Base-by-base conservation (phyloP, 2,329 filamentous ascomycete genomes). In the Thyridium curvatum region DNA sequence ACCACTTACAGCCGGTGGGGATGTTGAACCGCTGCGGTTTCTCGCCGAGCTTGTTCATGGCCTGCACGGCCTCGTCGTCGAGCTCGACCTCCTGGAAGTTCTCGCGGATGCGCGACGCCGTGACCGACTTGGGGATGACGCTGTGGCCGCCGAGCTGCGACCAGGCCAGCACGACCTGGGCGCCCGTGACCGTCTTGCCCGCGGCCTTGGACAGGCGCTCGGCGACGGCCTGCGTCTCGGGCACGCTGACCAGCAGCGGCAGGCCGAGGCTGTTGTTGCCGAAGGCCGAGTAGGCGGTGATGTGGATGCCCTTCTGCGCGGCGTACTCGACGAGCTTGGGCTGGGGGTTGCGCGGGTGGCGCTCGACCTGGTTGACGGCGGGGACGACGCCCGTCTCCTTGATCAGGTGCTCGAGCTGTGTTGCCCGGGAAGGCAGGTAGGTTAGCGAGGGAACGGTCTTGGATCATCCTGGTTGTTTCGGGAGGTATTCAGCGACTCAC, bases 71-170 rank as follows among this genome's bases (percentile, higher is more conserved):
- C 14, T 37, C 39, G 4, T 21, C 39, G 18, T 30, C 39, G 10
- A 41, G 39, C 52, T 85, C 72, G 36, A 80, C 69, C 59, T 84
- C 73, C 63, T 80, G 66, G 55, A 82, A 86, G 70, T 89, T 88
- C 52, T 69, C 72, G 52, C 74, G 66, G 49, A 89, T 88, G 41
- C 84, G 75, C 28, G 69, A 68, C 36, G 77, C 69, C 41, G 74
- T 86, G 46, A 86, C 82, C 15, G 74, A 82, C 71, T 88, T 88
- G 53, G 84, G 84, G 50, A 88, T 86, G 49, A 88, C 84, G 49
- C 70, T 77, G 61, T 80, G 81, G 39, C 79, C 81, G 66, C 37
- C 43, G 41, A 46, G 5, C 21, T 26, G 21, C 21, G 21, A 58
- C 77, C 79, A 81, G 66, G 81, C 55, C 63, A 79, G 59, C 69